Evolutionary conservation across 306 rosid genomes (phyloP).

Genomic region (Gleditsia sinensis): DNA sequence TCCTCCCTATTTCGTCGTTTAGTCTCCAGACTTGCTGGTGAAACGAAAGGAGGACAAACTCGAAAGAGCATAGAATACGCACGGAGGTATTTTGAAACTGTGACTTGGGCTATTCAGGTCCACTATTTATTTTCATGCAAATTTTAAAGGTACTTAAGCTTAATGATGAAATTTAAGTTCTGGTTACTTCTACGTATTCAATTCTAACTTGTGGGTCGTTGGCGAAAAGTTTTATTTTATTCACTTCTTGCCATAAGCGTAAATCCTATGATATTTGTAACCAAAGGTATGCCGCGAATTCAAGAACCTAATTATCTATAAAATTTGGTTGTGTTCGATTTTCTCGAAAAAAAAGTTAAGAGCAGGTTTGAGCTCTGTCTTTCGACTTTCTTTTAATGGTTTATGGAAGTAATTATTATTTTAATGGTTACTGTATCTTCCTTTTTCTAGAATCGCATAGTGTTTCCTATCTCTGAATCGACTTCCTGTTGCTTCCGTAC

Average conservation of each 20-base stretch:
- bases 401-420: no score
- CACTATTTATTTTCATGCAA: conserved; percentile 8
- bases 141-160: conserved; percentile 29
- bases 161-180: conserved; percentile 11
- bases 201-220: conserved; percentile 7
- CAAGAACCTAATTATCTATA: no score
- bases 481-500: no score
- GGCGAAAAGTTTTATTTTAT: background rate
- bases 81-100: conserved; percentile 30
- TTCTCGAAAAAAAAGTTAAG: no score
- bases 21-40: background rate
- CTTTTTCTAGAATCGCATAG: no score
- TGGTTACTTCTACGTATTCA: conserved; percentile 27
- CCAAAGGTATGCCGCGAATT: no score
- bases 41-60: conserved; percentile 12
- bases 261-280: no score
- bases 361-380: no score
- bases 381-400: no score
- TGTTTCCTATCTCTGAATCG: no score
- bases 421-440: no score
- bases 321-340: no score
- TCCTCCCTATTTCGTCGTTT: background rate
- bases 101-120: conserved; percentile 27
- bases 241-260: background rate
- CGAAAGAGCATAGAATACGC: background rate